These are phyloP conservation scores for Paramecium pentaurelia DNA, from an alignment of 73 alveolate genomes.

Conservation along the genomic window DNA sequence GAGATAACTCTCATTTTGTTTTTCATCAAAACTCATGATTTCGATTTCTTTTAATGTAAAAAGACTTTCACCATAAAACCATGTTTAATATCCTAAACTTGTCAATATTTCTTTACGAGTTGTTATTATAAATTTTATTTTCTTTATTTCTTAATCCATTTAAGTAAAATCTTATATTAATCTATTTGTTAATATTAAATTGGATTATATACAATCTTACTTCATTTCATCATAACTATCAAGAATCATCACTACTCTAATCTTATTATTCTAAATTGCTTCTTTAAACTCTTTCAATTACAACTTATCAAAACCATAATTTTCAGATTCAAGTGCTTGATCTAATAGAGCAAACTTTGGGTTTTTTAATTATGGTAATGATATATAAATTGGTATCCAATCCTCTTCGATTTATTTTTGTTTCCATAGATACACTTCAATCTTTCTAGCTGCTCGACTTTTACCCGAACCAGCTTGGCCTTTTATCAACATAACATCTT, in stretches of 20 bases:
- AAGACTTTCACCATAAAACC: neutral
- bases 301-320: neutral
- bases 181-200: neutral
- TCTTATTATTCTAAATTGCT: neutral
- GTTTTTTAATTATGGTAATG: neutral
- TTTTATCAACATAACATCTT: neutral
- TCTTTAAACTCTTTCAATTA: neutral
- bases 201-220: neutral
- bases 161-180: neutral
- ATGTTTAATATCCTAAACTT: neutral
- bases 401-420: neutral
- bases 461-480: constrained; percentile 6
- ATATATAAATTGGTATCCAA: neutral
- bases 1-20: neutral
- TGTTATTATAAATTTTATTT: neutral
- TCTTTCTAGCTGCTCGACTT: neutral
- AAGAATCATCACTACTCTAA: neutral
- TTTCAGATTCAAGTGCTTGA: neutral
- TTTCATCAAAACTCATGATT: neutral
- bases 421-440: neutral
- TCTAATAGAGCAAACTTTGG: neutral
- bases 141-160: too few relatives aligned
- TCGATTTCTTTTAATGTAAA: neutral
- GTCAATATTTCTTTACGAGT: neutral
- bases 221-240: constrained; percentile 13